Conservation (phyloP, 768 basidiomycete species). For the Flagelloscypha sp. region DNA sequence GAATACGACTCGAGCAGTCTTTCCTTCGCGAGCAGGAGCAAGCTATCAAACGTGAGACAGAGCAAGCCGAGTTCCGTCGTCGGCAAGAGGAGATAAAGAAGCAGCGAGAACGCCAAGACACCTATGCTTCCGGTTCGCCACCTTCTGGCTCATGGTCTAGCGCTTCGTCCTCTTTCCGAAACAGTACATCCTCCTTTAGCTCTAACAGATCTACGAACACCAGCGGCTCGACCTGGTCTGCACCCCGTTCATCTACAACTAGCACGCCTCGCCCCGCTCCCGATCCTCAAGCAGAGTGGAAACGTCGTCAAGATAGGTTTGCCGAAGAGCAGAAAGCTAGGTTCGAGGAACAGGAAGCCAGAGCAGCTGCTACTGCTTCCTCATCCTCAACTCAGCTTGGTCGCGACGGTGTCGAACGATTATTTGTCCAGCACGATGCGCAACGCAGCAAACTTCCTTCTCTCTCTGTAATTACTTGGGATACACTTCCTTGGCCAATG, state of each 20-base stretch:
- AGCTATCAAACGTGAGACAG: not conserved
- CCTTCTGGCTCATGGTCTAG: constrained; percentile 20
- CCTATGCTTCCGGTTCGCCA: constrained; percentile 23
- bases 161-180: constrained; percentile 17
- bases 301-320: constrained; percentile 55
- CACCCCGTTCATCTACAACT: constrained; percentile 14
- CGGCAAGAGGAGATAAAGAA: constrained; percentile 1
- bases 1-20: not conserved
- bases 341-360: constrained; percentile 69
- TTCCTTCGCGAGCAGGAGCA: constrained; percentile 1
- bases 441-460: constrained; percentile 46
- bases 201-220: constrained; percentile 23
- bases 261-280: constrained; percentile 15
- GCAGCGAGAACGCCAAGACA: constrained; percentile 32
- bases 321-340: constrained; percentile 58
- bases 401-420: too few species aligned
- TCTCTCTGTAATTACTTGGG: constrained; percentile 43
- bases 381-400: too few species aligned
- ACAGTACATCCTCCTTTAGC: constrained; percentile 25
- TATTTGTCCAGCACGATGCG: constrained; percentile 53
- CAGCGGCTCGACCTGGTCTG: constrained; percentile 17
- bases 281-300: constrained; percentile 46
- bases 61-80: not conserved
- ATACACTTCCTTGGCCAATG: constrained; percentile 70
- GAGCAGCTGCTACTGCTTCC: too few species aligned